These are phyloP conservation scores for Sphaerulina vaccinii DNA, from an alignment of 2,329 filamentous ascomycete genomes.

Conservation along the genomic window DNA sequence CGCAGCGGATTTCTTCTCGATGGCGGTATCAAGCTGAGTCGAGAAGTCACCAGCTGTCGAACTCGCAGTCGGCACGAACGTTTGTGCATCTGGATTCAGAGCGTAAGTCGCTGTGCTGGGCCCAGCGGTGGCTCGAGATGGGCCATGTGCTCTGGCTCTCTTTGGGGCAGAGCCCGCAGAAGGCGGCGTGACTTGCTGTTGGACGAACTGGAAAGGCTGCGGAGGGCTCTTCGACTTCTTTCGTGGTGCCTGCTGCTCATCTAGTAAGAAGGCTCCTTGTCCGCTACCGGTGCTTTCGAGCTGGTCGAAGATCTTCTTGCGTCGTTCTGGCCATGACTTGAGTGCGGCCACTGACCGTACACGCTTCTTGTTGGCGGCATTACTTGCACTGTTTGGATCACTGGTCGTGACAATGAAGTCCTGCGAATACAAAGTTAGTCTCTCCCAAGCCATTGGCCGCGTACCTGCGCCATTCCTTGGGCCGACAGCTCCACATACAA, in stretches of 20 bases:
- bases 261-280: slow-evolving; percentile 25
- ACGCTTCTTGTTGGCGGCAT: slow-evolving; percentile 32
- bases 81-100: slow-evolving; percentile 11
- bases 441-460: too few relatives aligned
- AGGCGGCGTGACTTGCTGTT: slow-evolving; percentile 8
- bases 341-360: slow-evolving; percentile 33
- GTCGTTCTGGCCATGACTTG: slow-evolving; percentile 32
- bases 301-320: slow-evolving; percentile 31
- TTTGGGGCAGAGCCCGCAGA: slow-evolving; percentile 7
- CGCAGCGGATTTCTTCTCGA: background rate
- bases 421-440: background rate
- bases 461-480: background rate
- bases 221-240: slow-evolving; percentile 7
- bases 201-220: background rate
- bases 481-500: slow-evolving; percentile 8
- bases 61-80: slow-evolving; percentile 9
- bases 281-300: slow-evolving; percentile 23
- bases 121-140: slow-evolving; percentile 4
- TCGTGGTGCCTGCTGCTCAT: slow-evolving; percentile 13
- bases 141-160: slow-evolving; percentile 11
- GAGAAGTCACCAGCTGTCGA: slow-evolving; percentile 11
- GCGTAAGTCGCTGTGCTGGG: background rate
- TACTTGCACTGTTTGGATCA: slow-evolving; percentile 25
- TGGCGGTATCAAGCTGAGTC: slow-evolving; percentile 5
- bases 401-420: slow-evolving; percentile 35